These are phyloP conservation scores for Mycosphaerella sp. DNA, from an alignment of 2,329 filamentous ascomycete species.

Conservation along the genomic window DNA sequence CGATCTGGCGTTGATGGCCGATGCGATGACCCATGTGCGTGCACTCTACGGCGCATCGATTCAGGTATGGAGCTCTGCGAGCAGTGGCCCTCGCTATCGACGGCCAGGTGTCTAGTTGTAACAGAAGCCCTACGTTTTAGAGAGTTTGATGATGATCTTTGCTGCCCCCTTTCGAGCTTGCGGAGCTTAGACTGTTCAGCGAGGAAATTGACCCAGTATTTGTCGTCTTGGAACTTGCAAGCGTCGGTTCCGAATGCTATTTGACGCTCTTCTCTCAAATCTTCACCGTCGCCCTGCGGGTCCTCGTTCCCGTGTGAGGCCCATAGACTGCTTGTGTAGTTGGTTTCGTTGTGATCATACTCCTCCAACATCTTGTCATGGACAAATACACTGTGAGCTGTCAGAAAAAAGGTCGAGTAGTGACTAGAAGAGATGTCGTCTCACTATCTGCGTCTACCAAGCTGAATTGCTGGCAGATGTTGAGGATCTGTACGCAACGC, in stretches of 20 bases:
- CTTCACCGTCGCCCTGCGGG: constrained; percentile 2
- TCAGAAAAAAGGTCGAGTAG: background rate
- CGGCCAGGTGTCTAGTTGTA: background rate
- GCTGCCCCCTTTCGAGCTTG: constrained; percentile 7
- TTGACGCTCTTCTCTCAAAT: constrained; percentile 7
- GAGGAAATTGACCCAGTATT: constrained; percentile 14
- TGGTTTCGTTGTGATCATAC: constrained; percentile 7
- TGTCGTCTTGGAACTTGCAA: constrained; percentile 1
- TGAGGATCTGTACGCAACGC: background rate
- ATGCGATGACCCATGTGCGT: background rate
- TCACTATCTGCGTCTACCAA: constrained; percentile 23
- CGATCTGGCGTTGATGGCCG: background rate
- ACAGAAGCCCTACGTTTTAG: background rate
- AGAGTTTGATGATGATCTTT: background rate
- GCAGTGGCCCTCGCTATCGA: too few relatives aligned
- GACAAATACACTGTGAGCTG: constrained; percentile 19
- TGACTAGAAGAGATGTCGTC: background rate
- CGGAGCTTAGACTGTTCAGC: constrained; percentile 3
- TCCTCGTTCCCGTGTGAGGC: constrained; percentile 1
- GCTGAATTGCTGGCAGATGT: constrained; percentile 19
- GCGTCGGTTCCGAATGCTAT: constrained; percentile 13
- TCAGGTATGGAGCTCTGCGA: background rate
- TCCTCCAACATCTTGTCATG: constrained; percentile 6
- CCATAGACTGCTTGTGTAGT: constrained; percentile 11
- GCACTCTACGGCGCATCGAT: background rate